These are phyloP conservation scores for Ophiostoma populinum DNA, from an alignment of 2,329 filamentous ascomycete species.

Conservation along the genomic window DNA sequence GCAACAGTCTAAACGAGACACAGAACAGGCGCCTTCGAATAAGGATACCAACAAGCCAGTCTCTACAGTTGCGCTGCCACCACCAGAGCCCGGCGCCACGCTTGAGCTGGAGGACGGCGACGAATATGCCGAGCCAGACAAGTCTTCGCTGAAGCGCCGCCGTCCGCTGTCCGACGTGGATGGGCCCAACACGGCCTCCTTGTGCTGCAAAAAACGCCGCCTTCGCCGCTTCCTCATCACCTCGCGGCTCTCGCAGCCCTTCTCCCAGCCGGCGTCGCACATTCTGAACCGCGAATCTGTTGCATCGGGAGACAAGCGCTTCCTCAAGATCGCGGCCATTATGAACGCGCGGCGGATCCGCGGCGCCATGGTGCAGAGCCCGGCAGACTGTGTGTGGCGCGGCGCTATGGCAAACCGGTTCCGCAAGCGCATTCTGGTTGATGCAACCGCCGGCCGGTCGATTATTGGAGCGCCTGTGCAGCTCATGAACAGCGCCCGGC, in stretches of 20 bases:
- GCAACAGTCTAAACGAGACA: too few relatives aligned
- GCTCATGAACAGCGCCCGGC: constrained; percentile 5
- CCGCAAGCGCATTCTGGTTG: constrained; percentile 27
- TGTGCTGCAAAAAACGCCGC: constrained; percentile 49
- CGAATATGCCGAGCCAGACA: not conserved
- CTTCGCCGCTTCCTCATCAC: constrained; percentile 47
- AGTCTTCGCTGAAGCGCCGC: constrained; percentile 26
- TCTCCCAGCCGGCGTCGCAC: constrained; percentile 51
- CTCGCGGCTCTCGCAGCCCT: constrained; percentile 51
- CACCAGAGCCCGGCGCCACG: too few relatives aligned
- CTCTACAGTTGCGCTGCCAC: too few relatives aligned
- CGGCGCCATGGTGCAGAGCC: too few relatives aligned
- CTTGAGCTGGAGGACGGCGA: too few relatives aligned
- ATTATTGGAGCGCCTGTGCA: constrained; percentile 11
- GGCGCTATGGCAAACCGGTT: constrained; percentile 49
- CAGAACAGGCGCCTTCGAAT: too few relatives aligned
- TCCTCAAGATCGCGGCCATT: constrained; percentile 29
- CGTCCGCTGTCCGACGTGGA: constrained; percentile 41
- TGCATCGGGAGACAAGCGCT: constrained; percentile 27
- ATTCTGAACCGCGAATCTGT: constrained; percentile 43
- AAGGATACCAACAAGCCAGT: too few relatives aligned
- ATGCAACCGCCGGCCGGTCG: constrained; percentile 15
- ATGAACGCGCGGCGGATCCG: constrained; percentile 18
- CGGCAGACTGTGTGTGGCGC: too few relatives aligned
- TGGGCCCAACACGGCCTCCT: constrained; percentile 30